Conservation (phyloP, 2,329 filamentous ascomycete species). For the Cercospora berteroae region DNA sequence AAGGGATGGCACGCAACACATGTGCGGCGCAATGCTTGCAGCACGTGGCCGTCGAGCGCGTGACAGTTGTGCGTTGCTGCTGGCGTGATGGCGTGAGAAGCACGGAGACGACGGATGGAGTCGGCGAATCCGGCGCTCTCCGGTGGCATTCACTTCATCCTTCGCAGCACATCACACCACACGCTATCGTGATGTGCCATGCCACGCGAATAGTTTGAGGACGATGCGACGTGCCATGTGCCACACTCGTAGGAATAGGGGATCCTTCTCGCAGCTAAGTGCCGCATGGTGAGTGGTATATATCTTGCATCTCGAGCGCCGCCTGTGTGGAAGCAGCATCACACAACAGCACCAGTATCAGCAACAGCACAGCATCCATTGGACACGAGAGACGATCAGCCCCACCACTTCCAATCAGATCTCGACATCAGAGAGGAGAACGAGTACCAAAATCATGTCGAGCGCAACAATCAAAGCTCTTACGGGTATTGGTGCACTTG, state of each 20-base stretch:
- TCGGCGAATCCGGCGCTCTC: not conserved
- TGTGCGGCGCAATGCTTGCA: not conserved
- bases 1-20: not conserved
- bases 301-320: not conserved
- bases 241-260: not conserved
- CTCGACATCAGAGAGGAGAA: not conserved
- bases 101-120: not conserved
- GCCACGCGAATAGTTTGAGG: conserved; percentile 3
- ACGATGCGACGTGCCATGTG: not conserved
- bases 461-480: conserved; percentile 12
- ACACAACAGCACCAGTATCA: not conserved
- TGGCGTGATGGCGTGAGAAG: not conserved
- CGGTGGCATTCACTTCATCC: not conserved
- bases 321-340: not conserved
- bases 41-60: not conserved
- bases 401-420: not conserved
- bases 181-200: conserved; percentile 1
- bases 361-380: not conserved
- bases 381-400: not conserved
- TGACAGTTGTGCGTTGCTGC: not conserved
- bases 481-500: conserved; percentile 8
- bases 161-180: conserved; percentile 4
- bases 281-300: not conserved
- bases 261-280: not conserved
- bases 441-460: conserved; percentile 5